Evolutionary conservation across 1,139 yeast genomes (phyloP).

Genomic region (Kodamaea derodonti): DNA sequence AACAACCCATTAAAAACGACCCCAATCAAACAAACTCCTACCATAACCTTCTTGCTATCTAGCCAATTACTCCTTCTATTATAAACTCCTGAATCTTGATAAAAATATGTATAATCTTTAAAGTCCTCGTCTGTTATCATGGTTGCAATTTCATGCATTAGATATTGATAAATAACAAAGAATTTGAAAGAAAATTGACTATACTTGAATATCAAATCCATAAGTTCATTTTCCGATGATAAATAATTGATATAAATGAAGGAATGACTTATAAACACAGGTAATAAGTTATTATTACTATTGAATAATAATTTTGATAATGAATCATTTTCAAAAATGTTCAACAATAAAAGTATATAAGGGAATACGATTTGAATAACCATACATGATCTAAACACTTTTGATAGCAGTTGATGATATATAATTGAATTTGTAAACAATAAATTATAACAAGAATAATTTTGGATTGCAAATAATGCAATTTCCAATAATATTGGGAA

Average conservation of each 20-base stretch:
- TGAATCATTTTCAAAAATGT: slow-evolving; percentile 10
- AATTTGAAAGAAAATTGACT: slow-evolving; percentile 21
- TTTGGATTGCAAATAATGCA: slow-evolving; percentile 14
- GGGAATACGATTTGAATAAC: slow-evolving; percentile 17
- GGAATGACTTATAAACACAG: slow-evolving; percentile 27
- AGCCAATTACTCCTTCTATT: not conserved
- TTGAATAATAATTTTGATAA: slow-evolving; percentile 13
- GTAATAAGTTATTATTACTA: slow-evolving; percentile 26
- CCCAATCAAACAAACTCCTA: not conserved
- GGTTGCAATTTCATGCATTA: slow-evolving; percentile 19
- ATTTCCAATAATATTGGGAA: slow-evolving; percentile 12
- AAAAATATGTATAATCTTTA: not conserved
- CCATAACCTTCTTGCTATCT: not conserved
- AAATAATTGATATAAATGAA: slow-evolving; percentile 18
- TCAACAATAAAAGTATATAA: slow-evolving; percentile 15
- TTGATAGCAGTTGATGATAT: slow-evolving; percentile 6
- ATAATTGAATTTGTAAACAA: slow-evolving; percentile 11
- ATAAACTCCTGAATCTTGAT: not conserved
- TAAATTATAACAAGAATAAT: slow-evolving; percentile 13
- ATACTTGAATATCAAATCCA: slow-evolving; percentile 12
- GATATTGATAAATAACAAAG: slow-evolving; percentile 24
- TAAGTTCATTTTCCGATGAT: not conserved
- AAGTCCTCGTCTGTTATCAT: slow-evolving; percentile 10
- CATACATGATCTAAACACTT: slow-evolving; percentile 10
- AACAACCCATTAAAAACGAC: not conserved